Evolutionary conservation across 2,329 filamentous ascomycete species (phyloP).

Genomic region (Fusarium pseudocircinatum): DNA sequence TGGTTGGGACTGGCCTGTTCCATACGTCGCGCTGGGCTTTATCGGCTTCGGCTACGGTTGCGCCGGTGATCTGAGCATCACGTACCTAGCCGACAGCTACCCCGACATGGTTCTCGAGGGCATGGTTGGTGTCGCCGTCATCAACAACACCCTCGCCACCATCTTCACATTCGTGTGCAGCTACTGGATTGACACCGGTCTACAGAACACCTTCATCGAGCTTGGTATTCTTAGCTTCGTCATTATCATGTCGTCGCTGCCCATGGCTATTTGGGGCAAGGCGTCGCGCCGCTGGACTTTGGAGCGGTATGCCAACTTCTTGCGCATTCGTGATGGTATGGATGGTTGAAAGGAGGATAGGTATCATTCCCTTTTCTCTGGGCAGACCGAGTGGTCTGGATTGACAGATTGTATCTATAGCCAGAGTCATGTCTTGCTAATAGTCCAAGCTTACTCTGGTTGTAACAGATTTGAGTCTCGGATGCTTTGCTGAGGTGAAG

Average conservation of each 20-base stretch:
- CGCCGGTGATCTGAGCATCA: slow-evolving; percentile 64
- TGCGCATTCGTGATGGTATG: slow-evolving; percentile 58
- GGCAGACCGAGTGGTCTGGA: background rate
- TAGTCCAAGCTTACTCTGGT: background rate
- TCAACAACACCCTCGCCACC: slow-evolving; percentile 65
- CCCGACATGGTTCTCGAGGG: slow-evolving; percentile 67
- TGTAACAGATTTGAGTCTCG: background rate
- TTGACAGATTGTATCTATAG: background rate
- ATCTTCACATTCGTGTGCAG: slow-evolving; percentile 63
- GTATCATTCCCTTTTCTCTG: background rate
- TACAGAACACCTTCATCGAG: slow-evolving; percentile 60
- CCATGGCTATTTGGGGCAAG: slow-evolving; percentile 66
- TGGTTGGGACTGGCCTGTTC: slow-evolving; percentile 62
- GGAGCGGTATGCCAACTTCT: slow-evolving; percentile 55
- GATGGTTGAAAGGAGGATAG: slow-evolving; percentile 24
- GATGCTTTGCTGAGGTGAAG: background rate
- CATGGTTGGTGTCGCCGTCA: slow-evolving; percentile 66
- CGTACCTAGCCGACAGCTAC: slow-evolving; percentile 65
- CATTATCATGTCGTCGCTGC: slow-evolving; percentile 60
- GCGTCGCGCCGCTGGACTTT: slow-evolving; percentile 58
- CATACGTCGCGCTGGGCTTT: slow-evolving; percentile 65
- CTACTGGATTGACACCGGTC: slow-evolving; percentile 59
- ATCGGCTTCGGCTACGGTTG: slow-evolving; percentile 70
- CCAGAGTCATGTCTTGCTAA: background rate
- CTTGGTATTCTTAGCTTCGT: slow-evolving; percentile 61